A percentile compares a stretch with the other conserved stretches of the same genome.
phyloP scores from a whole-genome alignment of 2,329 filamentous ascomycete genomes.

The Lecanicillium sp. region DNA sequence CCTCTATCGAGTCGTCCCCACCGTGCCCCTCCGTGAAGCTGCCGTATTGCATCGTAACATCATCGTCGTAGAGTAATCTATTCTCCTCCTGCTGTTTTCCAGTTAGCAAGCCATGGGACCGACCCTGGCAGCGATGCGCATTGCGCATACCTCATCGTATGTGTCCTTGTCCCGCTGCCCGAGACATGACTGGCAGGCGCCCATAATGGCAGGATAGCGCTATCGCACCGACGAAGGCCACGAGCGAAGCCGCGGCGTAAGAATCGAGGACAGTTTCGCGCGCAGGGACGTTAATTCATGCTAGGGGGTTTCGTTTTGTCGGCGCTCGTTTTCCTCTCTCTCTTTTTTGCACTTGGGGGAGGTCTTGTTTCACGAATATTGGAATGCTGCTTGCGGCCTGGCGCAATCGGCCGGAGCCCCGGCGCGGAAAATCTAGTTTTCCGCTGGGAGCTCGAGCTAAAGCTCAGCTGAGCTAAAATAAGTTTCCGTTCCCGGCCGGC shows the following conservation, averaged over 20 bases:
- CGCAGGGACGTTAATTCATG: slow-evolving; percentile 6
- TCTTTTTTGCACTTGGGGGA: background rate
- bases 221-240: background rate
- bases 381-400: background rate
- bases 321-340: background rate
- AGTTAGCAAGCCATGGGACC: background rate
- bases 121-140: background rate
- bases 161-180: slow-evolving; percentile 44
- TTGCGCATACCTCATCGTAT: slow-evolving; percentile 47
- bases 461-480: background rate
- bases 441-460: too few species aligned
- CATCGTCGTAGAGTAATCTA: slow-evolving; percentile 55
- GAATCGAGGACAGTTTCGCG: background rate
- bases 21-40: slow-evolving; percentile 55
- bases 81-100: slow-evolving; percentile 47
- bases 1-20: slow-evolving; percentile 54
- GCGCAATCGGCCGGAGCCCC: background rate
- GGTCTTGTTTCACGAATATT: slow-evolving; percentile 8
- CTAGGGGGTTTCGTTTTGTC: background rate
- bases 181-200: slow-evolving; percentile 56
- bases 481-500: background rate
- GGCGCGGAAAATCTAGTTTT: background rate
- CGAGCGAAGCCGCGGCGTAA: background rate
- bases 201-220: slow-evolving; percentile 37
- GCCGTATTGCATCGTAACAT: slow-evolving; percentile 53